A percentile compares a stretch with the other conserved stretches of the same genome.
Evolutionary conservation across 306 rosid species (phyloP).

Genomic region (Lathyrus aphaca): DNA sequence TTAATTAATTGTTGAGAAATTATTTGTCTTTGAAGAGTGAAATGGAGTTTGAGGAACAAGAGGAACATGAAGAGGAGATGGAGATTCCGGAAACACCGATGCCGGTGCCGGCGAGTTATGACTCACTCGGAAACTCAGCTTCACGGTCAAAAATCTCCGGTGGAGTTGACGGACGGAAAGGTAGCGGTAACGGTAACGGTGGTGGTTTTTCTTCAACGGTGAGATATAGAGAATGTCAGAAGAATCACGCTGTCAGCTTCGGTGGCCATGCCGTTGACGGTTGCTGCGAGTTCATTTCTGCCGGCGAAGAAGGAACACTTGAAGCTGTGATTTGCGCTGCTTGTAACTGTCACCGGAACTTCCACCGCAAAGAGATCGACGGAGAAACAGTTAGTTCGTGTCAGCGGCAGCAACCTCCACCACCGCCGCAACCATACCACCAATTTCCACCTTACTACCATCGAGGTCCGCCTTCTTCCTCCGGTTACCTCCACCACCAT

Average conservation of each 20-base stretch:
- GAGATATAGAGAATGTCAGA: conserved; percentile 79
- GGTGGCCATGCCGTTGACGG: conserved; percentile 95
- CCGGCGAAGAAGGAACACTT: conserved; percentile 81
- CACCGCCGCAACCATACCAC: conserved; percentile 37
- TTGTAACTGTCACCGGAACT: conserved; percentile 93
- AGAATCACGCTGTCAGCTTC: conserved; percentile 81
- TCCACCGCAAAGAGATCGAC: conserved; percentile 84
- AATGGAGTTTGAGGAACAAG: conserved; percentile 86
- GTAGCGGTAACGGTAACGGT: background rate
- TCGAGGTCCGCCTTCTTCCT: conserved; percentile 35
- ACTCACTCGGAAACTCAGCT: conserved; percentile 47
- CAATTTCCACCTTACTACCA: conserved; percentile 58
- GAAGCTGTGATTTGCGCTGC: conserved; percentile 95
- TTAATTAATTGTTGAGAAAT: background rate
- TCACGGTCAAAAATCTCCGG: conserved; percentile 33
- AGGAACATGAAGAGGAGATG: conserved; percentile 64
- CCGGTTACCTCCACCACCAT: conserved; percentile 64
- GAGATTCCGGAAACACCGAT: conserved; percentile 52
- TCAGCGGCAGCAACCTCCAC: conserved; percentile 36
- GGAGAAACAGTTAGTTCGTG: conserved; percentile 40
- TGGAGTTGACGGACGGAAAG: conserved; percentile 48
- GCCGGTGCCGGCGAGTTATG: conserved; percentile 48
- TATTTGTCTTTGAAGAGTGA: background rate
- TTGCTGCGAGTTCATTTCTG: conserved; percentile 88
- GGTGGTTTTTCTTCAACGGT: background rate